Conservation (phyloP, 169 alveolate genomes). For the Babesia ovis region DNA sequence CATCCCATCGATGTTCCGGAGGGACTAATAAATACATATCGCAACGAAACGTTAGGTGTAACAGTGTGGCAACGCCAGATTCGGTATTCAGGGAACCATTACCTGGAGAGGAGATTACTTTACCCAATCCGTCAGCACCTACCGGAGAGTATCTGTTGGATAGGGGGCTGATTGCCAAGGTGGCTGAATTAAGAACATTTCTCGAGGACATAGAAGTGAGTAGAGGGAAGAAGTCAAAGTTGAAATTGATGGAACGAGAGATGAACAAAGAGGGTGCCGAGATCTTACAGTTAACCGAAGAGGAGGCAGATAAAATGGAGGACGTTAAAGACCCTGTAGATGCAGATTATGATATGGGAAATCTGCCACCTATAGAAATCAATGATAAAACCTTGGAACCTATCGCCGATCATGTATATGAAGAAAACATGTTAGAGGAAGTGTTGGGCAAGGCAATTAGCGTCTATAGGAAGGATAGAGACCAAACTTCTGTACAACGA, state of each 20-base stretch:
- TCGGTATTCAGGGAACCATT: conserved; percentile 55
- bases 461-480: conserved; percentile 38
- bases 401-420: conserved; percentile 50
- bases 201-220: conserved; percentile 53
- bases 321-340: not conserved
- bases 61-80: conserved; percentile 24
- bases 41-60: not conserved
- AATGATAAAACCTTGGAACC: conserved; percentile 60
- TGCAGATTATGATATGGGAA: not conserved
- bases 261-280: conserved; percentile 3
- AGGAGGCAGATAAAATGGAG: conserved; percentile 16
- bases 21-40: too few relatives aligned
- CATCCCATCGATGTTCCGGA: too few relatives aligned
- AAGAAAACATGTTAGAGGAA: conserved; percentile 65
- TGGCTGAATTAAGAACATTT: conserved; percentile 60
- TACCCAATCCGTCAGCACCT: conserved; percentile 43
- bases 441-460: conserved; percentile 61
- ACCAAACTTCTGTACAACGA: conserved; percentile 35
- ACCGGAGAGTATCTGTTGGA: conserved; percentile 66
- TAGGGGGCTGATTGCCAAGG: conserved; percentile 46
- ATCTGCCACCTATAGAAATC: conserved; percentile 31
- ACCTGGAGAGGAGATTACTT: conserved; percentile 55
- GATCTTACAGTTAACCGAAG: conserved; percentile 2
- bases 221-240: conserved; percentile 38
- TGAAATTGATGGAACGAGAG: conserved; percentile 16